These are phyloP conservation scores for Chrysochromulina parva DNA, from an alignment of 78 protist genomes.

Conservation along the genomic window DNA sequence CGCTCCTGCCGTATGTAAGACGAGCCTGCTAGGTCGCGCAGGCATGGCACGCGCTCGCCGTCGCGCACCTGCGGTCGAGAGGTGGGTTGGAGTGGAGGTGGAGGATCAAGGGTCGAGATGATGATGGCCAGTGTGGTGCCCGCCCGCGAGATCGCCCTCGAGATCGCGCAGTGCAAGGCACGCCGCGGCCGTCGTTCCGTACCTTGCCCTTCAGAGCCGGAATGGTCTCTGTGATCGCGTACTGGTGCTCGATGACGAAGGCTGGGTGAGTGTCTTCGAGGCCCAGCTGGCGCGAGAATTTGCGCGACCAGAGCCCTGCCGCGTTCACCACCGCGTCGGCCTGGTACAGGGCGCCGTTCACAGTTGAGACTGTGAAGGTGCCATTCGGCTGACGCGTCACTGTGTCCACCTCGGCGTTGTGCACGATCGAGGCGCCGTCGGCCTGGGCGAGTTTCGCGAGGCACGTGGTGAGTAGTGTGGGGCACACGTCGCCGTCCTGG, in stretches of 20 bases:
- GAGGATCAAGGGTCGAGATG: too few relatives aligned
- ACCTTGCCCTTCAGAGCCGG: too few relatives aligned
- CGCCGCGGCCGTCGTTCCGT: too few relatives aligned
- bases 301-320: conserved; percentile 15
- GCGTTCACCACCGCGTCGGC: neutral
- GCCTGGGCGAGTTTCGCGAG: neutral
- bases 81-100: neutral
- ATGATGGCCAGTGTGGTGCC: neutral
- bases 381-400: neutral
- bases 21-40: conserved; percentile 29
- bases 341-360: neutral
- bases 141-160: too few relatives aligned
- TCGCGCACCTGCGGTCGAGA: neutral
- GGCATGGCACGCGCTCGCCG: neutral
- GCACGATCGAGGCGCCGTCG: neutral
- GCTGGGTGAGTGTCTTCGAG: neutral
- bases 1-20: conserved; percentile 31
- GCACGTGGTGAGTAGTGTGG: neutral
- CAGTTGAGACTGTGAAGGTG: neutral
- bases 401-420: neutral
- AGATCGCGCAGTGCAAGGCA: too few relatives aligned
- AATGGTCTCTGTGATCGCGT: neutral
- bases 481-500: conserved; percentile 27
- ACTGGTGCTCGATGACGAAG: conserved; percentile 16
- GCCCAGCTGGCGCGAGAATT: neutral